Evolutionary conservation across 1,284 basidiomycete genomes (phyloP), one percentile per base, ranked within the genome.

Genomic region (Pholiota adiposa): DNA sequence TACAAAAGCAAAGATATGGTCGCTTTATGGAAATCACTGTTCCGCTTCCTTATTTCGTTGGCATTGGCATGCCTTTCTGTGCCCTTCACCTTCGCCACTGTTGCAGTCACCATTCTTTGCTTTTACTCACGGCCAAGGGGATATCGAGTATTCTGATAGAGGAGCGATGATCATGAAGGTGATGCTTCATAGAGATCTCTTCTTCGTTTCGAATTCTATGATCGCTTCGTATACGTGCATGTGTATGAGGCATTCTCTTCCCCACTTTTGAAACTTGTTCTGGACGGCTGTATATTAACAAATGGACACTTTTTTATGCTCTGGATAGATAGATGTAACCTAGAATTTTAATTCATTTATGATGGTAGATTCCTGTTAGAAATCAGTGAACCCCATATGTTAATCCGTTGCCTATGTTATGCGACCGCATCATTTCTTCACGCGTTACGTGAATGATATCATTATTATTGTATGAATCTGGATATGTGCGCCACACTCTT

Each of bases 91-190:
- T 67, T 76, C 38, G 64, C 73, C 11, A 75, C 74, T 19, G 48
- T 79, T 21, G 66, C 73, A 41, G 62, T 77, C 41, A 76, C 73
- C 23, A 65, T 79, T 50, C 59, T 78, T 27, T 79, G 75, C 62
- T 80, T 74, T 64, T 79, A 79, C 67, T 75, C 72, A 18, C 70
- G 68, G 44, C 75, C 77, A 8, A 65, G 67, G 33, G 74, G 75
- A 50, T 66, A 77, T 53, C 67, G 75, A 51, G 70, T 77, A 38
- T 55, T 75, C 19, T 69, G 50, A 67, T 40, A 31, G 48, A 49
- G 19, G 14, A 34, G 8, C 54, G 44, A 44, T 38, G 36, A 44
- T 51, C 50, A 55, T 55, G 41, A 36, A 33, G 12, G 44, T n/a
- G 18, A 48, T 36, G 38, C 40, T 44, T 54, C 52, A 25, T 31